Evolutionary conservation across 2,329 filamentous ascomycete genomes (phyloP), one percentile per base, ranked within the genome.

Genomic region (Fusarium pininemorale): DNA sequence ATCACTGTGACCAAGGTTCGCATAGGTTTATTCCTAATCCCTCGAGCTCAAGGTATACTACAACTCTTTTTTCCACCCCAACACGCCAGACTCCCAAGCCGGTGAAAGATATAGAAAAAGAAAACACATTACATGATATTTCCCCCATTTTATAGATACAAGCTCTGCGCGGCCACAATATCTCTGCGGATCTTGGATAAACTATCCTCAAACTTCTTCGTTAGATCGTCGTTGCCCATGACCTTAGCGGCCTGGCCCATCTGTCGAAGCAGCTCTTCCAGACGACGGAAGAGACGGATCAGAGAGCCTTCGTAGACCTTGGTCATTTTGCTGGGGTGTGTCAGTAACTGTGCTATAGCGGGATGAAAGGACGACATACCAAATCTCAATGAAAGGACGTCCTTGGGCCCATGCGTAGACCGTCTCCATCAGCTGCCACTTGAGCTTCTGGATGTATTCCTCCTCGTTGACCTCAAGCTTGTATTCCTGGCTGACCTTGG

Each of bases 401-500:
- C 96, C 96, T 75, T 96, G 93, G 10, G 94, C 92, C 96, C 96
- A 99, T 11, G 93, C 89, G 79, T 92, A 93, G 8, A 99, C 95
- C 41, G 98, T 96, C 80, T 98, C 96, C 96, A 99, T 98, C 57
- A 99, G 87, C 85, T 98, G 92, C 87, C 91, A 95, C 85, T 98
- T 98, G 85, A 99, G 93, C 57, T 91, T 92, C 77, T 93, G 88
- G 28, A 96, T 90, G 79, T 98, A 99, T 79, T 98, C 95, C 59
- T 98, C 95, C 82, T 98, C 96, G 76, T 98, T 96, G n/a, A 98
- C 84, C 15, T 94, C 89, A 48, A 99, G 87, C 85, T 99, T 99
- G 83, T 94, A 96, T 84, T 99, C 96, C 81, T 94, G 91, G 63
- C 94, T 96, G 66, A 99, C 93, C 86, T 98, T 98, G 74, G 96